Evolutionary conservation across 2,329 filamentous ascomycete genomes (phyloP), one percentile per base, ranked within the genome.

Genomic region (Mycocentrospora acerina): DNA sequence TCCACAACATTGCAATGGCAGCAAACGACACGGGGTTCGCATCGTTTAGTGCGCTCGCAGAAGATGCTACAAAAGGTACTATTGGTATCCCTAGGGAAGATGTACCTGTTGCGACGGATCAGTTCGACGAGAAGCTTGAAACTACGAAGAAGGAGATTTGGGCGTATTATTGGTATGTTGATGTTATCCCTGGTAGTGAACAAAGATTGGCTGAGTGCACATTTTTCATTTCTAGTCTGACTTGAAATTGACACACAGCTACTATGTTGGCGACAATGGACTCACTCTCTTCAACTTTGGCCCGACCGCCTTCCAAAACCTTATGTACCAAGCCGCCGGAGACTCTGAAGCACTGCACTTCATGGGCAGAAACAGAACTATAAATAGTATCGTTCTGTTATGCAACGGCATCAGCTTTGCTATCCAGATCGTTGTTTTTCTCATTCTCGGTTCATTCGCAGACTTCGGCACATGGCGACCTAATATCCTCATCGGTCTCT

Each of bases 321-420:
- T 85, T 7, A 68, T 85, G 17, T 77, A 72, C 35, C 77, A 83
- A 59, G 81, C 82, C 0, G 80, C 79, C 4, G 74, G 77, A 7
- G 70, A 78, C 32, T 70, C 69, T 8, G 74, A 71, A 2, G 69
- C 76, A 1, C 62, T 85, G 15, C 51, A 55, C 2, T 85, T 85
- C 44, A 75, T 76, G 1, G 81, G 82, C 11, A 68, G 68, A 25
- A 62, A 72, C 16, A 48, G 60, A 11, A 55, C 45, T 2, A 51
- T 60, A 37, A 53, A 60, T 27, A 53, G 48, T 8, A 59, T 86
- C 37, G 80, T 86, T 4, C 68, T 86, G 7, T 69, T 85, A 0
- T 74, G 75, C 58, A 86, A 86, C 53, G 83, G 83, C 36, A 80
- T 86, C 39, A 81, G 77, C 12, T 87, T 87, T 57, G 81, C 82